Evolutionary conservation across 768 basidiomycete species (phyloP), one percentile per base, ranked within the genome.

Genomic region (Termitomyces sp.): DNA sequence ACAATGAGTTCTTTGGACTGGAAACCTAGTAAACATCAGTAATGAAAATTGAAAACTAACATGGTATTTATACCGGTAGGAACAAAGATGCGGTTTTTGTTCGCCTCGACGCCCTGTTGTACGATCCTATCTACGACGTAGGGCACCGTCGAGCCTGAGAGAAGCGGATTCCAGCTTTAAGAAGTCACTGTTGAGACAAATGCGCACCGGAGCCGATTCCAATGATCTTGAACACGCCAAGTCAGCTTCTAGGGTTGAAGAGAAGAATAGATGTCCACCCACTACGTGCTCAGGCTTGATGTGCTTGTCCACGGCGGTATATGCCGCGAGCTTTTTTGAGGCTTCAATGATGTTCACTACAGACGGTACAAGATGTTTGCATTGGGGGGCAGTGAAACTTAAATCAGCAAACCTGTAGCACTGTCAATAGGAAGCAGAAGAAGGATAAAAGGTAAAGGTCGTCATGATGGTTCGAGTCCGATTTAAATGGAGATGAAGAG

Each of bases 1-100:
- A 98, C 86, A 68, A 99, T 98, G 60, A 99, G 85, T 68, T 97
- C 87, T 70, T 94, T 96, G 16, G 93, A 95, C 75, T 99, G 97
- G 74, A 98, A 98, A 22, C 95, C 92, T 81, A 61, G 52, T 50
- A 36, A 46, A 52, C 16, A 34, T 65, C 42, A 62, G 37, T 31
- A 47, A 45, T 39, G 55, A 6, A 33, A 13, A 22, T 54, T 6
- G 49, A 18, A 20, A 37, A 33, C 27, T 16, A n/a, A 6, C 5
- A 16, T 15, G 20, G 9, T 55, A 34, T 68, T n/a, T 80, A 46
- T 54, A 86, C 91, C 92, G 4, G 93, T 96, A 6, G 95, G 94
- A 57, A 97, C 84, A 72, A 97, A 97, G 7, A 95, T 83, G 24
- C 96, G 85, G 30, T 82, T 79, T 67, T 81, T 81, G 78, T 99